These are phyloP conservation scores for Pulveroboletus frians DNA, from an alignment of 768 basidiomycete species.

Conservation along the genomic window DNA sequence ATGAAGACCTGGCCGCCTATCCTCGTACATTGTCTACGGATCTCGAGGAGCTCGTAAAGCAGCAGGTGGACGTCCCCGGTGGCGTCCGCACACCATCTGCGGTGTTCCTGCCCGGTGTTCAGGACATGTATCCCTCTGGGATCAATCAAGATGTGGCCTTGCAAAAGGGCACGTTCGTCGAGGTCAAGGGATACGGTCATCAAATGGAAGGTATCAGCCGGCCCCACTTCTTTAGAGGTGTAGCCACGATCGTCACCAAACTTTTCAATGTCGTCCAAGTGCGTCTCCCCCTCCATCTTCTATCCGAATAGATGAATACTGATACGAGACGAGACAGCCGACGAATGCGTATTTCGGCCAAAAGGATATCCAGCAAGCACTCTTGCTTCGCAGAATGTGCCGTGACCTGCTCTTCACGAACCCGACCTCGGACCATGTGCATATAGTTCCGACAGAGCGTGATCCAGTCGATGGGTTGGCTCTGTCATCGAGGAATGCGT, in stretches of 20 bases:
- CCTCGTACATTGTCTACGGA: constrained; percentile 82
- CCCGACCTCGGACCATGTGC: constrained; percentile 67
- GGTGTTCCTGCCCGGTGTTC: constrained; percentile 73
- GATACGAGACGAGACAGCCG: constrained; percentile 41
- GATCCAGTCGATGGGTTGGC: constrained; percentile 65
- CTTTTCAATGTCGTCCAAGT: constrained; percentile 91
- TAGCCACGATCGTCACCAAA: constrained; percentile 92
- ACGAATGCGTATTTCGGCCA: constrained; percentile 94
- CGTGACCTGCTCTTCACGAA: constrained; percentile 77
- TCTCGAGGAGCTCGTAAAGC: constrained; percentile 51
- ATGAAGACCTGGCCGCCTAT: constrained; percentile 89
- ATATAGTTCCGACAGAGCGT: constrained; percentile 84
- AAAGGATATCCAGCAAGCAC: constrained; percentile 96
- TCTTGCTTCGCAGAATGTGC: constrained; percentile 73
- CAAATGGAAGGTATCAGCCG: constrained; percentile 89
- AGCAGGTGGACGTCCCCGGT: constrained; percentile 28
- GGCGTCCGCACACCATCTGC: constrained; percentile 48
- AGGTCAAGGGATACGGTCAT: constrained; percentile 85
- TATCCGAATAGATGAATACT: background rate
- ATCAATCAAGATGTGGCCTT: constrained; percentile 67
- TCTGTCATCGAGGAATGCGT: constrained; percentile 86
- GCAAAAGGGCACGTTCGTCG: constrained; percentile 87
- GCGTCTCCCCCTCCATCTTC: background rate
- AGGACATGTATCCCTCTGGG: constrained; percentile 91
- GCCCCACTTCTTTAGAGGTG: constrained; percentile 92